Evolutionary conservation across 257 asterid genomes (phyloP).

Genomic region (Scutellaria baicalensis): DNA sequence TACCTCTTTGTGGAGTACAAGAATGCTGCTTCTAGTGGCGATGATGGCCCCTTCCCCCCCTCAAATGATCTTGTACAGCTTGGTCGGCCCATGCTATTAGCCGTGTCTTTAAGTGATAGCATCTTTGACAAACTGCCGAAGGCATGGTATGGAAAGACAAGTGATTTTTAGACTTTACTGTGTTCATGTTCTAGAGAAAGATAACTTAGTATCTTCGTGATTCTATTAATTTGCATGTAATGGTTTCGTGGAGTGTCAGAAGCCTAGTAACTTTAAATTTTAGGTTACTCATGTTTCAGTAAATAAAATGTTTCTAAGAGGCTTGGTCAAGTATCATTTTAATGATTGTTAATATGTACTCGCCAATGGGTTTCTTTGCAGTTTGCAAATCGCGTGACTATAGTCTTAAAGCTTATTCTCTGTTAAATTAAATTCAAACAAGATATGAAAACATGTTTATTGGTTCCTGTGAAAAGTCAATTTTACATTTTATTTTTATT

Average conservation of each 20-base stretch:
- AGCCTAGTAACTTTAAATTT: neutral
- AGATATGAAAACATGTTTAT: neutral
- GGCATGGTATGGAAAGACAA: constrained; percentile 56
- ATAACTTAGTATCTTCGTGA: neutral
- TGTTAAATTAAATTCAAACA: neutral
- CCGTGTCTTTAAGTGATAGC: constrained; percentile 56
- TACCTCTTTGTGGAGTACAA: constrained; percentile 76
- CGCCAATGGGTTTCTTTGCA: neutral
- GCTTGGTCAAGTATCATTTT: neutral
- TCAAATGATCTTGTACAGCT: constrained; percentile 48
- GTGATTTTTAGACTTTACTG: neutral
- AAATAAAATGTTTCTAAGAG: neutral
- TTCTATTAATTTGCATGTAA: no score
- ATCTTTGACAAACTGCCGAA: constrained; percentile 87
- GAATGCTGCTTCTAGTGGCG: constrained; percentile 37
- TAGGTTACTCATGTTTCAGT: neutral
- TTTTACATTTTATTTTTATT: neutral
- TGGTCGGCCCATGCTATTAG: constrained; percentile 88
- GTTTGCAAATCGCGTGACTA: no score
- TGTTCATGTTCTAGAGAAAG: neutral
- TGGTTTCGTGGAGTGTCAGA: no score
- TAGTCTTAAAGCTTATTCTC: neutral
- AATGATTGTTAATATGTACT: neutral
- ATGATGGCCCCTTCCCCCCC: constrained; percentile 38
- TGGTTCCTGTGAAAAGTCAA: neutral